These are phyloP conservation scores for Cyclotella sp. DNA, from an alignment of 108 stramenopile genomes.

Conservation along the genomic window DNA sequence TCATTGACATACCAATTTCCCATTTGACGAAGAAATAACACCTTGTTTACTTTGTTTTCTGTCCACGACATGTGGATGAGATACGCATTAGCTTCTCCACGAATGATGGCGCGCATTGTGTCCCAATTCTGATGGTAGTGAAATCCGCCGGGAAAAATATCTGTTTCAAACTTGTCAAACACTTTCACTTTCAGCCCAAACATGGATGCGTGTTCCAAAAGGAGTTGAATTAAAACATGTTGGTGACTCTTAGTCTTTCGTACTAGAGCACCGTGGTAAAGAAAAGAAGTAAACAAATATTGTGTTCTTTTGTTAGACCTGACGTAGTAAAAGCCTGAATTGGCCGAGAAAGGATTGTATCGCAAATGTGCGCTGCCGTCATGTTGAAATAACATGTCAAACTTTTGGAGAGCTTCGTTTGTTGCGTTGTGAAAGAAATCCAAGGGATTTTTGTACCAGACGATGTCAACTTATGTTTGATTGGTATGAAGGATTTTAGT, in stretches of 20 bases:
- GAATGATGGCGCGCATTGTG: slow-evolving; percentile 47
- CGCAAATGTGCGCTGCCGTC: slow-evolving; percentile 59
- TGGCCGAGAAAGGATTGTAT: slow-evolving; percentile 60
- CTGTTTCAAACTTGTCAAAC: slow-evolving; percentile 41
- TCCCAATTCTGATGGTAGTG: slow-evolving; percentile 52
- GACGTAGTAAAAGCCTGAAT: slow-evolving; percentile 69
- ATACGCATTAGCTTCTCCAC: slow-evolving; percentile 45
- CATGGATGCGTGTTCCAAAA: slow-evolving; percentile 54
- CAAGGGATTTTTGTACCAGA: slow-evolving; percentile 55
- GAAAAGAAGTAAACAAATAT: slow-evolving; percentile 52
- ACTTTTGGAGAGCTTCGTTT: slow-evolving; percentile 40
- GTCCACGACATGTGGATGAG: slow-evolving; percentile 59
- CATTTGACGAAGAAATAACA: slow-evolving; percentile 12
- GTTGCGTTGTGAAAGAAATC: slow-evolving; percentile 47
- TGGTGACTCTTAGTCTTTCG: slow-evolving; percentile 53
- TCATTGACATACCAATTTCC: slow-evolving; percentile 61
- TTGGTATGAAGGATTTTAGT: not conserved
- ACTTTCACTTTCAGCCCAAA: slow-evolving; percentile 62
- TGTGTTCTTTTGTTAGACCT: slow-evolving; percentile 53
- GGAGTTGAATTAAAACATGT: slow-evolving; percentile 50
- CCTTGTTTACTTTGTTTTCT: slow-evolving; percentile 38
- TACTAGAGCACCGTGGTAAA: slow-evolving; percentile 51
- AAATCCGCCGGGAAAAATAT: slow-evolving; percentile 55
- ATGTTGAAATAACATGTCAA: slow-evolving; percentile 66
- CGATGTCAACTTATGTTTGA: slow-evolving; percentile 49